A percentile compares a stretch with the other conserved stretches of the same genome.
phyloP scores from a whole-genome alignment of 352 stramenopile species.

The Pythium scleroteichum region DNA sequence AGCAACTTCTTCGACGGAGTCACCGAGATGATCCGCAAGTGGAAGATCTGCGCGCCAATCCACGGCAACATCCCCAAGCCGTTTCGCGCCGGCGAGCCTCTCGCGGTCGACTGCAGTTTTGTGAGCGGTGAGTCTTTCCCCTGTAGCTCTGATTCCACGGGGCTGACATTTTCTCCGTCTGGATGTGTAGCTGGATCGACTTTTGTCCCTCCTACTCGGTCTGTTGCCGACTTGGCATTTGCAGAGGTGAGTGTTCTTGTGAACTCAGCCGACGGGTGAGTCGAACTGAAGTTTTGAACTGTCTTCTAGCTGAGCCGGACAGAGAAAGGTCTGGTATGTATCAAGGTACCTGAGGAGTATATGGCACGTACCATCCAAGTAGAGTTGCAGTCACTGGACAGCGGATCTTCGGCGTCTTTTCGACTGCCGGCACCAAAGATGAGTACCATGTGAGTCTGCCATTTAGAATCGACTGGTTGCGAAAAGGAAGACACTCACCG shows the following conservation, averaged over 20 bases:
- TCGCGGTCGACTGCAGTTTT: conserved; percentile 87
- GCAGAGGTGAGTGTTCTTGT: conserved; percentile 52
- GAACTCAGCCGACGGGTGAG: not conserved
- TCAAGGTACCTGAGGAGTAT: conserved; percentile 81
- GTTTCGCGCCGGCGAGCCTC: conserved; percentile 77
- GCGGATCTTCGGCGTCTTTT: conserved; percentile 13
- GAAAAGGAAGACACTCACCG: not conserved
- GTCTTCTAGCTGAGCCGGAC: conserved; percentile 67
- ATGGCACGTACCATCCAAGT: conserved; percentile 77
- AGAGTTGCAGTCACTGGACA: conserved; percentile 21
- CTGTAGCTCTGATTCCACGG: no score
- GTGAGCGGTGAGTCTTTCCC: conserved; percentile 51
- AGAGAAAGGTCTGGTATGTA: conserved; percentile 73
- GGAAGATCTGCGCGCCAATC: conserved; percentile 85
- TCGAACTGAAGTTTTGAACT: conserved; percentile 5
- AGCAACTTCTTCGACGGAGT: conserved; percentile 84
- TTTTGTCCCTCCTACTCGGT: conserved; percentile 70
- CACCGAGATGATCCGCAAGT: conserved; percentile 77
- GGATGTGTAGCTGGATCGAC: conserved; percentile 59
- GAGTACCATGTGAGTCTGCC: conserved; percentile 19
- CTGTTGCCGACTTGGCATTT: conserved; percentile 77
- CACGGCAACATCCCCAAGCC: conserved; percentile 88
- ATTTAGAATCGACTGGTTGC: not conserved
- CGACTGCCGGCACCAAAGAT: conserved; percentile 19
- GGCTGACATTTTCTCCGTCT: not conserved